Evolutionary conservation across 2,329 filamentous ascomycete species (phyloP), one percentile per base, ranked within the genome.

Genomic region (Daldinia eschscholtzii): DNA sequence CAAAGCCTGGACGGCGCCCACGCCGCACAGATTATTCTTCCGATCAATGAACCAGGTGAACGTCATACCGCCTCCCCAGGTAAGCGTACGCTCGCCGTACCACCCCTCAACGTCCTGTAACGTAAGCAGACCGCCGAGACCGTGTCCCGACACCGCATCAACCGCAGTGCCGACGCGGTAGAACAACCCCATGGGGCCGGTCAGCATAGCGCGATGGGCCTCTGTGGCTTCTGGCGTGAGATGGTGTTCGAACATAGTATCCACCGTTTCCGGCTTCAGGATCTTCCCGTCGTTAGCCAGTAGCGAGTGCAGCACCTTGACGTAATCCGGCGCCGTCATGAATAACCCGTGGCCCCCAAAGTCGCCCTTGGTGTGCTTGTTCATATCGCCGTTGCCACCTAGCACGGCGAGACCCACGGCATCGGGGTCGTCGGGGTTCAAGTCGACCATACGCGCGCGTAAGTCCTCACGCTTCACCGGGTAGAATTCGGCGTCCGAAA

Each of bases 301-400:
- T n/a, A 52, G 46, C 9, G 46, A 52, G 6, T 13, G 46, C 15
- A 52, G 46, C 9, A 52, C 46, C 28, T 33, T 33, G 7, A 52
- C 26, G 7, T 52, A 52, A 3, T 33, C 46, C 4, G 15, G 46
- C n/a, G 26, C 46, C 12, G 46, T 52, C 46, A 52, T 52, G 15
- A 52, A 52, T 33, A 52, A 10, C n/a, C 46, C 46, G 26, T 52
- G 46, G 6, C 46, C 46, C n/a, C 46, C 46, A 33, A 52, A 52
- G 9, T 52, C 46, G 15, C 46, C 46, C 46, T 33, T 18, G 2
- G 46, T 12, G 15, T 4, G 15, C 46, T 10, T 52, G 46, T 33
- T 52, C 46, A 52, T 52, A 2, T 52, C 46, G 13, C 46, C 46
- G 15, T n/a, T 10, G 2, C 46, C 46, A 13, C 46, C 46, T 18